Percentiles rank a stretch among this genome's conserved stretches.
Conservation (phyloP, 495 filamentous ascomycete genomes). For the Hypoxylon intermedium region DNA sequence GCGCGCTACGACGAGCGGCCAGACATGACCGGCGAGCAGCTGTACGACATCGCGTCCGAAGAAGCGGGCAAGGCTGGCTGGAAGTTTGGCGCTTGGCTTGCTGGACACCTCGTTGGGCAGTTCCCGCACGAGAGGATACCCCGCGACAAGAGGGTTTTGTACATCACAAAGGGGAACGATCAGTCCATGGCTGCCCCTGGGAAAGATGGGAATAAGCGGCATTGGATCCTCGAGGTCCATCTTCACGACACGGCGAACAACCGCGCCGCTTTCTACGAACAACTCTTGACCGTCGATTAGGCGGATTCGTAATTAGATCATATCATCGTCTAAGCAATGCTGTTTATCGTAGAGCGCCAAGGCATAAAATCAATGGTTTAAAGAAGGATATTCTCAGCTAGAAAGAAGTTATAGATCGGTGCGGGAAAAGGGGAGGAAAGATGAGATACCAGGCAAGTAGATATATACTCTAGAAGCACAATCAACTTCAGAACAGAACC, state of each 20-base stretch:
- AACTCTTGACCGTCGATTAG: constrained; percentile 51
- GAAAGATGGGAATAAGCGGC: constrained; percentile 50
- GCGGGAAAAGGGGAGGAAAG: too few relatives aligned
- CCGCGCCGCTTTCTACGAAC: constrained; percentile 54
- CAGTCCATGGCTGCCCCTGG: constrained; percentile 47
- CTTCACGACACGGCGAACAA: constrained; percentile 48
- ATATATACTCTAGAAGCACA: too few relatives aligned
- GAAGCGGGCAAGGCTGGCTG: constrained; percentile 42
- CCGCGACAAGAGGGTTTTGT: constrained; percentile 50
- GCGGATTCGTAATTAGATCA: not conserved
- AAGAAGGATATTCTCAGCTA: too few relatives aligned
- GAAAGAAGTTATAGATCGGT: too few relatives aligned
- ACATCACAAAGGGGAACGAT: constrained; percentile 53
- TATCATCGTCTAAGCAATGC: not conserved
- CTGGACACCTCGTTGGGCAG: constrained; percentile 49
- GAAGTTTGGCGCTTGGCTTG: constrained; percentile 52
- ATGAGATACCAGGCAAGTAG: too few relatives aligned
- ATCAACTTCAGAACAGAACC: too few relatives aligned
- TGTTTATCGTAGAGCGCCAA: not conserved
- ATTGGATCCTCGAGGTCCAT: constrained; percentile 63
- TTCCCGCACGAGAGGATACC: constrained; percentile 59
- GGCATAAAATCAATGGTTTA: too few relatives aligned
- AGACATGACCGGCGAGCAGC: constrained; percentile 53
- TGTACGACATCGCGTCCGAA: constrained; percentile 50
- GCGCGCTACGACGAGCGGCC: constrained; percentile 42